phyloP scores from a whole-genome alignment of 2,329 filamentous ascomycete genomes.

The Fusarium nanum region DNA sequence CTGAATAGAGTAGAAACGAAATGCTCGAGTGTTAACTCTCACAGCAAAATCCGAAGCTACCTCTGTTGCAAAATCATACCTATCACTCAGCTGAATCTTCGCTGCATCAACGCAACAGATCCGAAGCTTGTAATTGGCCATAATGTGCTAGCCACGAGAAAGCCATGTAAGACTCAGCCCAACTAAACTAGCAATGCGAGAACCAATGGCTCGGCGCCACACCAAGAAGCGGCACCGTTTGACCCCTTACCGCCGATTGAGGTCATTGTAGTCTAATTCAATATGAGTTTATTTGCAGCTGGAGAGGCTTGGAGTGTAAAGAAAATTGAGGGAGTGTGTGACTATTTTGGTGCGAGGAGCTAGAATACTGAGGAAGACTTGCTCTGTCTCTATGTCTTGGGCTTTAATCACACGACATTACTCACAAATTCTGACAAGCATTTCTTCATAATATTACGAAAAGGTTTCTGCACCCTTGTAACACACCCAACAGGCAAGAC shows the following conservation, averaged over 20 bases:
- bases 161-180: slow-evolving; percentile 44
- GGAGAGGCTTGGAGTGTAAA: neutral
- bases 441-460: neutral
- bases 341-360: neutral
- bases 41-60: neutral
- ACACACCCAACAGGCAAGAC: slow-evolving; percentile 1
- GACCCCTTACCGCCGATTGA: slow-evolving; percentile 21
- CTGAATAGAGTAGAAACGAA: neutral
- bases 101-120: slow-evolving; percentile 13
- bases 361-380: neutral
- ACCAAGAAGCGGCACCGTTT: slow-evolving; percentile 27
- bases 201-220: slow-evolving; percentile 39
- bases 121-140: slow-evolving; percentile 18
- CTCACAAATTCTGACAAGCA: neutral
- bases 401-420: neutral
- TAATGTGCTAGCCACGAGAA: slow-evolving; percentile 28
- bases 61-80: neutral
- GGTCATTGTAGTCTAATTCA: slow-evolving; percentile 1
- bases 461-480: neutral
- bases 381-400: neutral
- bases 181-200: slow-evolving; percentile 28
- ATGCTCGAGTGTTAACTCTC: neutral
- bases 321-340: neutral
- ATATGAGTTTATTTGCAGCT: neutral
- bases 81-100: slow-evolving; percentile 23